Evolutionary conservation across 2,329 filamentous ascomycete species (phyloP).

Genomic region (Fusarium sp.): DNA sequence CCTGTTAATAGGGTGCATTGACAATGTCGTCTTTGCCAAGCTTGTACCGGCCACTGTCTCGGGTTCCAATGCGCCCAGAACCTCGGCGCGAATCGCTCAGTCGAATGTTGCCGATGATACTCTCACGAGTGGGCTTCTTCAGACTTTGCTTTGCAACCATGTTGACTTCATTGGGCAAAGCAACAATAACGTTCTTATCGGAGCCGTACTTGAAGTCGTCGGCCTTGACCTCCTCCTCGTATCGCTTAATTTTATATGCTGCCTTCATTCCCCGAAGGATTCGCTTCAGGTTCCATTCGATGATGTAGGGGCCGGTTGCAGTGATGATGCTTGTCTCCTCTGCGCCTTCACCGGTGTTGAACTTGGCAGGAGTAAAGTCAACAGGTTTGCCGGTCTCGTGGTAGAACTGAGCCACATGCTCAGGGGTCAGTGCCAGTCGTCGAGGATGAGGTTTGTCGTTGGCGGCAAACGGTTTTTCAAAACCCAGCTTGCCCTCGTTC

Average conservation of each 20-base stretch:
- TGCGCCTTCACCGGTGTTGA: constrained; percentile 87
- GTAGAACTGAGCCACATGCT: constrained; percentile 96
- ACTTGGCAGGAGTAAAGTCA: constrained; percentile 90
- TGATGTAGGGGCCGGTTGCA: constrained; percentile 94
- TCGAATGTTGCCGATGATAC: constrained; percentile 77
- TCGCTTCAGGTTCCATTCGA: constrained; percentile 97
- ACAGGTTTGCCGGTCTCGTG: constrained; percentile 92
- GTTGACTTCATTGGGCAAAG: constrained; percentile 95
- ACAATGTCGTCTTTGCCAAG: constrained; percentile 87
- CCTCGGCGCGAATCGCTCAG: constrained; percentile 64
- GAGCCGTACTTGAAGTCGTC: constrained; percentile 98
- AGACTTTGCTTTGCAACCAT: constrained; percentile 92
- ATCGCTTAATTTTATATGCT: constrained; percentile 96
- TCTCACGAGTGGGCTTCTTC: constrained; percentile 91
- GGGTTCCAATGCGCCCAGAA: constrained; percentile 65
- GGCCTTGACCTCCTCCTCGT: constrained; percentile 94
- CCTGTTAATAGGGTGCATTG: constrained; percentile 71
- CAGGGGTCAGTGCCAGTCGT: constrained; percentile 87
- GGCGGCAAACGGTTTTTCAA: constrained; percentile 92
- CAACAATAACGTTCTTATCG: constrained; percentile 98
- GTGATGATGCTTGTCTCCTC: constrained; percentile 96
- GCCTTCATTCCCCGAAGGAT: constrained; percentile 84
- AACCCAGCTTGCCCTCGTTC: constrained; percentile 97
- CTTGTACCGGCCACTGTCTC: constrained; percentile 74
- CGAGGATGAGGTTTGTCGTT: constrained; percentile 94